phyloP scores from a whole-genome alignment of 140 eudicot species.

The Cichorium intybus region DNA sequence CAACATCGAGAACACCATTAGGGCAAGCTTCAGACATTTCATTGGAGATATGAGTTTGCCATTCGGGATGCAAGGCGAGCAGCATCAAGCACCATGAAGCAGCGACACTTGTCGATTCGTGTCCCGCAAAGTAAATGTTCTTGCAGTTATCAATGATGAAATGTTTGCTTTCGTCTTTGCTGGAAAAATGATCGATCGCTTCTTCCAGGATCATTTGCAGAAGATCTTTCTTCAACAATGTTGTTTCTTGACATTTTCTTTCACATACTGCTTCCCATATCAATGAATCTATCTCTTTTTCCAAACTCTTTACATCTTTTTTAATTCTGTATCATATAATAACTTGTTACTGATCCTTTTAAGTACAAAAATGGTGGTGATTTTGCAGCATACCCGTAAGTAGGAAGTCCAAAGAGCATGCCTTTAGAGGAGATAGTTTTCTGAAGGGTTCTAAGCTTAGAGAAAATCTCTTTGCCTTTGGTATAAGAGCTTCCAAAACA shows the following conservation, averaged over 20 bases:
- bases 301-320: conserved; percentile 52
- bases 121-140: conserved; percentile 88
- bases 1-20: conserved; percentile 43
- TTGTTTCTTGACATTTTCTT: conserved; percentile 40
- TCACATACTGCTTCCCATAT: conserved; percentile 79
- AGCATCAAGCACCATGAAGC: conserved; percentile 92
- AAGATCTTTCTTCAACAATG: conserved; percentile 55
- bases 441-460: conserved; percentile 87
- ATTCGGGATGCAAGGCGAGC: conserved; percentile 71
- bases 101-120: conserved; percentile 75
- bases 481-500: conserved; percentile 84
- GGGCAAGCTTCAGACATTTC: conserved; percentile 58
- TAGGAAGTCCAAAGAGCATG: conserved; percentile 62
- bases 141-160: conserved; percentile 87
- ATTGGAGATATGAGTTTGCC: conserved; percentile 62
- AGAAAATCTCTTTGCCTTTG: conserved; percentile 74
- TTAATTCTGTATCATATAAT: conserved; percentile 16
- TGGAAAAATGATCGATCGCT: conserved; percentile 55
- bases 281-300: conserved; percentile 69
- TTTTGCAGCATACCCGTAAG: conserved; percentile 46
- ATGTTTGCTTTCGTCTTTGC: conserved; percentile 49
- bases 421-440: conserved; percentile 47
- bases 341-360: neutral
- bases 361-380: neutral
- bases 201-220: conserved; percentile 75